Percentiles rank a stretch among this genome's conserved stretches.
Conservation (phyloP, 2,329 filamentous ascomycete genomes). For the Trichoderma pleuroti region DNA sequence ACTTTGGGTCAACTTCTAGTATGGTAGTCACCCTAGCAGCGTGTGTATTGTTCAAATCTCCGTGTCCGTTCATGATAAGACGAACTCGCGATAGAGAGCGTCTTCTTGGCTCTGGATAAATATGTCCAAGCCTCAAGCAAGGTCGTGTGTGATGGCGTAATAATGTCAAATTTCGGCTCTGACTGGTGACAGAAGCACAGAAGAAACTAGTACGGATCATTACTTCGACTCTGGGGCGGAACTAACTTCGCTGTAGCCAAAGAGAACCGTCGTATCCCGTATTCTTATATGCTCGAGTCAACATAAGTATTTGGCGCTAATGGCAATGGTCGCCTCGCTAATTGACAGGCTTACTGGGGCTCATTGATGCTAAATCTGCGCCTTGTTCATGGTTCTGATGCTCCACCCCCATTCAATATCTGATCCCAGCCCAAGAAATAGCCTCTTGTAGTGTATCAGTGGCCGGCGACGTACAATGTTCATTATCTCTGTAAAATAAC, state of each 20-base stretch:
- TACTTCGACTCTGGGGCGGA: neutral
- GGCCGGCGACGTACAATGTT: neutral
- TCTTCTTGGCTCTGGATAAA: neutral
- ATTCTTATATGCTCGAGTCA: neutral
- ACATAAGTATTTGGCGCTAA: neutral
- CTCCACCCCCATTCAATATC: neutral
- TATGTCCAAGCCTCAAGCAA: neutral
- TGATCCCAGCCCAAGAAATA: neutral
- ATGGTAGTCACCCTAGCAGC: neutral
- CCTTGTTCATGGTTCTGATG: neutral
- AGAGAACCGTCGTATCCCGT: neutral
- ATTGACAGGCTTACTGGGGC: neutral
- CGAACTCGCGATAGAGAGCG: neutral
- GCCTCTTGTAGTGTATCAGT: neutral
- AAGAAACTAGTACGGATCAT: neutral
- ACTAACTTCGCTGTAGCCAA: neutral
- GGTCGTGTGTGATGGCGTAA: neutral
- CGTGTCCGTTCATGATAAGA: neutral
- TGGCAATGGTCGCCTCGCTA: neutral
- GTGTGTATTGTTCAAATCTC: neutral
- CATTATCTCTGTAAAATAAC: neutral
- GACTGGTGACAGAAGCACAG: neutral
- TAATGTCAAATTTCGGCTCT: neutral
- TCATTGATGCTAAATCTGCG: neutral
- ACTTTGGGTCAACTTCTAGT: neutral